Evolutionary conservation across 306 rosid species (phyloP), one percentile per base, ranked within the genome.

Genomic region (Dalbergia cochinchinensis): DNA sequence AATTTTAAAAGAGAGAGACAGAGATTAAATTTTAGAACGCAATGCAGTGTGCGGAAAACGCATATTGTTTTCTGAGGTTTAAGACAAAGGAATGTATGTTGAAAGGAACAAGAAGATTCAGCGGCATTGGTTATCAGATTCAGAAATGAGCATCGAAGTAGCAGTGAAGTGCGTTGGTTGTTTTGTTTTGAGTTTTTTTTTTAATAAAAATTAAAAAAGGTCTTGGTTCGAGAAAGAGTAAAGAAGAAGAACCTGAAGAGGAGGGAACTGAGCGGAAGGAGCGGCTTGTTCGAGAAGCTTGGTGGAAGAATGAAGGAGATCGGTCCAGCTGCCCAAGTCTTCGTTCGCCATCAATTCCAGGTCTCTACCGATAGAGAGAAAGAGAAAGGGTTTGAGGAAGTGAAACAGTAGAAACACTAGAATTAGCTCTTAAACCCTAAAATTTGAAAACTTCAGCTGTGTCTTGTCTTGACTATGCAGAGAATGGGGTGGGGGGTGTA

Each of bases 201-300:
- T n/a, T 39, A 77, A 55, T 26, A 26, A 26, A 26, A 26, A 26
- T 1, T 26, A 26, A 26, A 26, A 26, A 26, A 26, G 31, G 31
- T 26, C 31, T 26, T 26, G 1, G 31, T 26, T 26, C 31, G 31
- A 26, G 31, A 26, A 26, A 26, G 31, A 26, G 31, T 26, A 54
- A 31, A 67, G 41, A 15, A 51, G 57, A 31, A 26, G 33, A 18
- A 92, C 99, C 99, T 95, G 97, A 54, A 95, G 97, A 10, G 98
- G 96, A 78, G 99, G 99, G 79, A 95, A 95, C 89, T 95, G 97
- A 78, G 98, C 97, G 26, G 99, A 91, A 44, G 98, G 98, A 69
- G 92, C 97, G 11, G 97, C 98, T 91, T 95, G 99, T 68, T 95
- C 96, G 59, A 95, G 99, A 85, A 95, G 99, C 96, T 95, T 91